Evolutionary conservation across 495 filamentous ascomycete species (phyloP), one percentile per base, ranked within the genome.

Genomic region (Aspergillus sclerotiicarbonarius): DNA sequence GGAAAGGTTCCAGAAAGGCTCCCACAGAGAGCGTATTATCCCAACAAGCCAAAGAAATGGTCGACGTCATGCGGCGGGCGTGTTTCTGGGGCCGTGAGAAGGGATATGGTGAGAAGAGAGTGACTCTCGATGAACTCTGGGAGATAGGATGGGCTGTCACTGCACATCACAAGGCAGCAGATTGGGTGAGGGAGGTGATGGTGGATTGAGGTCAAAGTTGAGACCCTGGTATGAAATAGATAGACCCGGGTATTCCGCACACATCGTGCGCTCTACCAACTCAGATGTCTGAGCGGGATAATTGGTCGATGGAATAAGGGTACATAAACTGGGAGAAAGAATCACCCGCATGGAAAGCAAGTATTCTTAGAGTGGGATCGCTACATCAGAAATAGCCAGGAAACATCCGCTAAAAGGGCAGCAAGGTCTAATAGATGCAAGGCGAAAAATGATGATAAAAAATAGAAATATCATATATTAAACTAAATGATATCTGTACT

Each of bases 51-150:
- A 59, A 64, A 30, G 74, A 76, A 39, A 76, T 78, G 72, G 70
- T 72, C 0, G 69, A 69, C 59, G 62, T 64, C 19, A 70, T 78
- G 74, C 70, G 66, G 3, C 57, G 68, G 31, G 74, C 75, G 4
- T 78, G 75, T 56, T 76, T 78, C 51, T 78, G 66, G 63, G 75
- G 71, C 7, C 55, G 62, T 13, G 72, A 76, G 53, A 75, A 69
- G 41, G 69, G 71, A 0, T 62, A 69, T 49, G 71, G 62, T 1
- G 70, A 76, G 51, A 51, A 65, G 21, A 67, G 67, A 32, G 75
- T 75, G 16, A 61, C 61, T 0, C 48, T 56, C 15, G 35, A 12
- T 67, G 9, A 41, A 46, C 7, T 16, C 0, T 13, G 6, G 29
- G 32, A 29, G 16, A 15, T 15, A 16, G 19, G 20, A 18, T 33